phyloP scores from a whole-genome alignment of 2,329 filamentous ascomycete species.

The Epichloe baconii region DNA sequence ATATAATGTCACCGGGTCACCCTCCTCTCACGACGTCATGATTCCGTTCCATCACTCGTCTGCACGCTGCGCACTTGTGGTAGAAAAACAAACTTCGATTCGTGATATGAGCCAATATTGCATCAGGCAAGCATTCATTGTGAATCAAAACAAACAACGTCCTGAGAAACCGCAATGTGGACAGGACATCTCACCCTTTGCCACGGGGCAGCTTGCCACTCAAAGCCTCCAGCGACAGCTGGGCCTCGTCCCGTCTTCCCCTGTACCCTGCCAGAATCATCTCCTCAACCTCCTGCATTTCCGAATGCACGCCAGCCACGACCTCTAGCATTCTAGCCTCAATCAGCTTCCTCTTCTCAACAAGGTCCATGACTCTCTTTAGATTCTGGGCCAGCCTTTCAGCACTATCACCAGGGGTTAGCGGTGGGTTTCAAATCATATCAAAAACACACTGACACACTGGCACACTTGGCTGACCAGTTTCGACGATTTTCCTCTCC shows the following conservation, averaged over 20 bases:
- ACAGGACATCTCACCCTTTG: not conserved
- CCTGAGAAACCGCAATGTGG: not conserved
- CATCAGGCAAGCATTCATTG: not conserved
- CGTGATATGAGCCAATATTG: too few relatives aligned
- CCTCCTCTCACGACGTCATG: not conserved
- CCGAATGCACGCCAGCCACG: slow-evolving; percentile 9
- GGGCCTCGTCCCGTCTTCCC: slow-evolving; percentile 15
- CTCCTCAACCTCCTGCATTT: slow-evolving; percentile 13
- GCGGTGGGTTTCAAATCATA: not conserved
- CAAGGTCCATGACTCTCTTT: slow-evolving; percentile 9
- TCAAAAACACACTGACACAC: not conserved
- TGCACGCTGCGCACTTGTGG: not conserved
- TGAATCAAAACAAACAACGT: not conserved
- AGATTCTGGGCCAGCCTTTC: slow-evolving; percentile 8
- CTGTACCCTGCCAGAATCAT: slow-evolving; percentile 18
- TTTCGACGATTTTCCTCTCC: slow-evolving; percentile 13
- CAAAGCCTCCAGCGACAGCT: slow-evolving; percentile 4
- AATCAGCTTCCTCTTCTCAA: slow-evolving; percentile 14
- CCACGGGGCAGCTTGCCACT: not conserved
- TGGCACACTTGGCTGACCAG: slow-evolving; percentile 8
- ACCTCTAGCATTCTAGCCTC: slow-evolving; percentile 17
- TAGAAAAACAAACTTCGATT: too few relatives aligned
- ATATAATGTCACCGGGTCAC: slow-evolving; percentile 1
- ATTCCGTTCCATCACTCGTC: not conserved
- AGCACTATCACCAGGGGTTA: slow-evolving; percentile 7